These are phyloP conservation scores for Vaucheria bursata DNA, from an alignment of 352 stramenopile species.

Conservation along the genomic window DNA sequence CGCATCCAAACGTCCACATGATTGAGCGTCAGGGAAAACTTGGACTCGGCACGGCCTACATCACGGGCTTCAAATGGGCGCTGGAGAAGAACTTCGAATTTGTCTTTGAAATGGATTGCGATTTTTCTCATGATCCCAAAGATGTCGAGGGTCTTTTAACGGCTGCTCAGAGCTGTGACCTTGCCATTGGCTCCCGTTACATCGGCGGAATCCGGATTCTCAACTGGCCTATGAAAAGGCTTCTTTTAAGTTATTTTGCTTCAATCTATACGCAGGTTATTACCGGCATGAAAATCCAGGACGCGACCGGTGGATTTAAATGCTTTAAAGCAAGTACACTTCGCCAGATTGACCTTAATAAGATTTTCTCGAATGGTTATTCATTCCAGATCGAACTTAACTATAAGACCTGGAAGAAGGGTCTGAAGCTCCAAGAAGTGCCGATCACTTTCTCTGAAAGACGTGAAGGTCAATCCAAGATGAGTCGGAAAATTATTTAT, in stretches of 20 bases:
- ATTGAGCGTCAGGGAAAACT: constrained; percentile 2
- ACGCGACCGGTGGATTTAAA: background rate
- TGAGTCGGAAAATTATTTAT: background rate
- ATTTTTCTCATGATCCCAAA: constrained; percentile 2
- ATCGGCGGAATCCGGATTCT: background rate
- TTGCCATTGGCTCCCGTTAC: background rate
- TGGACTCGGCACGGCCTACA: background rate
- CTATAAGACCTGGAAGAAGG: background rate
- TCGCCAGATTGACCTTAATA: background rate
- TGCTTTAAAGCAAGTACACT: background rate
- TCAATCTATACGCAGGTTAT: background rate
- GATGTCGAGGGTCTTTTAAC: background rate
- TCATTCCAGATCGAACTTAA: background rate
- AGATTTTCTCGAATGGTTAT: constrained; percentile 1
- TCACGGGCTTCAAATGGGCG: background rate
- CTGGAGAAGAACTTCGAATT: background rate
- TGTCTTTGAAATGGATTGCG: background rate
- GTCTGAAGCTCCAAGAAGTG: background rate
- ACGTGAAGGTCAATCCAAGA: background rate
- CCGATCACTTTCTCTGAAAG: constrained; percentile 1
- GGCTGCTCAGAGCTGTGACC: background rate
- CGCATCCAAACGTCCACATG: background rate
- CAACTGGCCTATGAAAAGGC: background rate
- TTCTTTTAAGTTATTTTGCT: background rate
- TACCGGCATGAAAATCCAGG: background rate